These are phyloP conservation scores for Wickerhamiella vanderwaltii DNA, from an alignment of 805 yeast genomes.

Conservation along the genomic window DNA sequence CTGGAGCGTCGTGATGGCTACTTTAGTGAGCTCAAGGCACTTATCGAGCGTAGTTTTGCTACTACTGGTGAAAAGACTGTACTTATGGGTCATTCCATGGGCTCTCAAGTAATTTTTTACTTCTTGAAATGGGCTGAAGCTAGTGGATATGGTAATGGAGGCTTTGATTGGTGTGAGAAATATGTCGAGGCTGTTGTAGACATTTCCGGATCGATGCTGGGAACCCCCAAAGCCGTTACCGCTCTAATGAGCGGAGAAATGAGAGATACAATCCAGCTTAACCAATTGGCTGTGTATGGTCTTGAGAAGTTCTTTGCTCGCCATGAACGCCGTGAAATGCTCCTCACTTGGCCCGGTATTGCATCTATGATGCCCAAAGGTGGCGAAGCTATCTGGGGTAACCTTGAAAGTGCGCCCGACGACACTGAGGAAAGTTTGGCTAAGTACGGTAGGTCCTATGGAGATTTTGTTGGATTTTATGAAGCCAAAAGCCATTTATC, in stretches of 20 bases:
- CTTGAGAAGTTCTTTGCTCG: constrained; percentile 87
- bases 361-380: constrained; percentile 97
- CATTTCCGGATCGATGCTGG: constrained; percentile 79
- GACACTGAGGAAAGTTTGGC: constrained; percentile 33
- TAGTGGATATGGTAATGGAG: constrained; percentile 76
- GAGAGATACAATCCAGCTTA: constrained; percentile 93
- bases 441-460: constrained; percentile 38
- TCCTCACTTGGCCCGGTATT: constrained; percentile 83
- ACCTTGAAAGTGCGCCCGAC: constrained; percentile 52
- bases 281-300: constrained; percentile 86
- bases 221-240: constrained; percentile 89
- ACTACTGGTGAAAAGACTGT: constrained; percentile 54
- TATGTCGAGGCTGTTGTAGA: constrained; percentile 72
- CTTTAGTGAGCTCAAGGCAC: constrained; percentile 61
- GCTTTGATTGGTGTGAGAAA: constrained; percentile 73
- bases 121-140: constrained; percentile 97
- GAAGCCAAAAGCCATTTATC: constrained; percentile 36
- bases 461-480: constrained; percentile 59
- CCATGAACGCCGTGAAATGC: constrained; percentile 74
- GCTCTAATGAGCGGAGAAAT: constrained; percentile 94
- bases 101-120: constrained; percentile 76
- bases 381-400: constrained; percentile 84
- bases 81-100: constrained; percentile 93
- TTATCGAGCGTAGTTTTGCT: constrained; percentile 49
- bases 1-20: constrained; percentile 78